Base-by-base conservation (phyloP, 1,284 basidiomycete species). In the Uromyces viciae-fabae region DNA sequence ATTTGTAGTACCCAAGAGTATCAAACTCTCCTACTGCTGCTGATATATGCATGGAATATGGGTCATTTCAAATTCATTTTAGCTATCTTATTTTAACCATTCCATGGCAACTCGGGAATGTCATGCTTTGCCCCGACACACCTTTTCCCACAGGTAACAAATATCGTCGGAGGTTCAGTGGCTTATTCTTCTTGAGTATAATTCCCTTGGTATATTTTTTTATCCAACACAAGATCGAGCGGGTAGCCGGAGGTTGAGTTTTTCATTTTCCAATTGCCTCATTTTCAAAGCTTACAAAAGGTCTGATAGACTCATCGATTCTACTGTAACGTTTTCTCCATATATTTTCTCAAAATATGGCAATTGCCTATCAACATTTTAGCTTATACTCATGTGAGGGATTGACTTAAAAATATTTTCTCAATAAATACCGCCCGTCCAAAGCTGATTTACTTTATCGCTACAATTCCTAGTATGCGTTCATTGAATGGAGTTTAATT, bases 401-500 rank as follows among this genome's bases (percentile, higher is more conserved):
- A 40, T 36, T 17, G 52, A 19, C 11, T 46, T 60, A 8, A 5
- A 17, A 22, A 5, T 28, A n/a, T n/a, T 33, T 4, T n/a, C 1
- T 25, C 38, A 14, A 46, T 68, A n/a, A n/a, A n/a, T n/a, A n/a
- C n/a, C n/a, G n/a, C n/a, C 2, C 4, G 17, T 75, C 31, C 17
- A 38, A 38, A 2, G 49, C 56, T 75, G 17, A 60, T 31, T 38
- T 19, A 2, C 5, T 33, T n/a, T 66, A 31, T 2, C 52, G 3
- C 60, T 9, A 58, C 56, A 86, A 94, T 7, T 4, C 92, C 0
- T 87, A 87, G 72, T 96, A 95, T 84, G 90, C 91, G 72, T 91
- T 95, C 85, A 92, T 93, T 83, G 94, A 96, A 86, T 96, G 94
- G 94, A 88, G 88, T 1, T 89, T 95, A 71, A 93, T 95, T 64